These are phyloP conservation scores for Boletus subcaerulescens DNA, from an alignment of 768 basidiomycete species.

Conservation along the genomic window DNA sequence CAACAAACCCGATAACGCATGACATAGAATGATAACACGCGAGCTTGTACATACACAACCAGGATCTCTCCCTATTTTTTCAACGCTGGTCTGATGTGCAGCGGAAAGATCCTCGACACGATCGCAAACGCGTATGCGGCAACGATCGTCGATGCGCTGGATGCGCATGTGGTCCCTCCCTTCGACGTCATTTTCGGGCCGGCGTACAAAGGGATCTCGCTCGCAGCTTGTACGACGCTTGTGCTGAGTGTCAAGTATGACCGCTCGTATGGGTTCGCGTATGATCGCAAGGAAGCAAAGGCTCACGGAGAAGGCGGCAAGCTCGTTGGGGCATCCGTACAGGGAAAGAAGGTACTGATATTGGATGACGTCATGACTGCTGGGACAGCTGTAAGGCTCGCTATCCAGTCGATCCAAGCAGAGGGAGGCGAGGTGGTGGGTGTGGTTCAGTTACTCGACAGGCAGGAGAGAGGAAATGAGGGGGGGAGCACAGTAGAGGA, in stretches of 20 bases:
- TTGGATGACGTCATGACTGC: slow-evolving; percentile 97
- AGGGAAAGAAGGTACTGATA: slow-evolving; percentile 78
- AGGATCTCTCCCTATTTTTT: slow-evolving; percentile 96
- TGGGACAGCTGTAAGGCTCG: slow-evolving; percentile 82
- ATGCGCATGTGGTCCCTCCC: slow-evolving; percentile 29
- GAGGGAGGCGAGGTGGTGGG: slow-evolving; percentile 84
- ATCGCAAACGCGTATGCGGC: slow-evolving; percentile 82
- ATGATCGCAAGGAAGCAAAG: slow-evolving; percentile 94
- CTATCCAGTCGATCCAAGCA: slow-evolving; percentile 67
- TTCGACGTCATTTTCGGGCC: slow-evolving; percentile 94
- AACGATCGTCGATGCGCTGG: slow-evolving; percentile 57
- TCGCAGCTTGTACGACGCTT: slow-evolving; percentile 82
- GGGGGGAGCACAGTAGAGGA: slow-evolving; percentile 77
- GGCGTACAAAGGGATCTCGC: slow-evolving; percentile 95
- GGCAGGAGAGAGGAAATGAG: slow-evolving; percentile 43
- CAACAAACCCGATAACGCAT: not conserved
- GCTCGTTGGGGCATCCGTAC: slow-evolving; percentile 83
- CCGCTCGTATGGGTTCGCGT: slow-evolving; percentile 75
- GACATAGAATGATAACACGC: not conserved
- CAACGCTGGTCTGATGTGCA: slow-evolving; percentile 87
- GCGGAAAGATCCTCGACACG: slow-evolving; percentile 74
- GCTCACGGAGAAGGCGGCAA: slow-evolving; percentile 94
- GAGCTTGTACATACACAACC: not conserved
- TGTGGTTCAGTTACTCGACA: slow-evolving; percentile 81
- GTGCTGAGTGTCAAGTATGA: slow-evolving; percentile 65